Evolutionary conservation across 176 grass and related monocot species (phyloP).

Genomic region (Oryza meridionalis): DNA sequence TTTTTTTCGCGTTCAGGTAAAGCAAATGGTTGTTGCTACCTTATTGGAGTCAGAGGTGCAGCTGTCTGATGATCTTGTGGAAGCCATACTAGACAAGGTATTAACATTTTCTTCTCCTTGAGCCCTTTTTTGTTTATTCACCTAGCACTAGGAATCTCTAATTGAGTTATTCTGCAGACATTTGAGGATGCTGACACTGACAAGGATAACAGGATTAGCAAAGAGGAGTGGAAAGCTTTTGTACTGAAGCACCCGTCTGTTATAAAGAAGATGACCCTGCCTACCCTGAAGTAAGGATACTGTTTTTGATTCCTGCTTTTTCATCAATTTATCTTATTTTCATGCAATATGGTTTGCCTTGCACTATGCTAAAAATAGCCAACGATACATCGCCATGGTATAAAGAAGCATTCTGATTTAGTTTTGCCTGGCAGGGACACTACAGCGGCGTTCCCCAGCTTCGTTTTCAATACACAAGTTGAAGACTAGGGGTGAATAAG

Average conservation of each 20-base stretch:
- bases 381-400: background rate
- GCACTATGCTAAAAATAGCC: background rate
- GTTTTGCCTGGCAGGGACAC: background rate
- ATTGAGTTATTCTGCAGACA: constrained; percentile 50
- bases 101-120: background rate
- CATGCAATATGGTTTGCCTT: constrained; percentile 1
- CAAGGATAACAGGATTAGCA: constrained; percentile 63
- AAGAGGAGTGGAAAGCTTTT: constrained; percentile 60
- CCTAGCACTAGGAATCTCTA: background rate
- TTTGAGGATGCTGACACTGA: constrained; percentile 64
- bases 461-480: background rate
- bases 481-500: background rate
- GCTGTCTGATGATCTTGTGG: constrained; percentile 57
- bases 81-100: constrained; percentile 72
- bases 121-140: constrained; percentile 1
- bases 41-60: constrained; percentile 57
- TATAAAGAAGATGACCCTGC: constrained; percentile 79
- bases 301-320: background rate
- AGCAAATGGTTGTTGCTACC: constrained; percentile 71
- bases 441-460: background rate
- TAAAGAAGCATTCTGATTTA: background rate
- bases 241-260: constrained; percentile 57
- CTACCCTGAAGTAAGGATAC: constrained; percentile 59
- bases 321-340: constrained; percentile 15
- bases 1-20: constrained; percentile 42